These are phyloP conservation scores for Candida morakotiae DNA, from an alignment of 805 yeast genomes.

Conservation along the genomic window DNA sequence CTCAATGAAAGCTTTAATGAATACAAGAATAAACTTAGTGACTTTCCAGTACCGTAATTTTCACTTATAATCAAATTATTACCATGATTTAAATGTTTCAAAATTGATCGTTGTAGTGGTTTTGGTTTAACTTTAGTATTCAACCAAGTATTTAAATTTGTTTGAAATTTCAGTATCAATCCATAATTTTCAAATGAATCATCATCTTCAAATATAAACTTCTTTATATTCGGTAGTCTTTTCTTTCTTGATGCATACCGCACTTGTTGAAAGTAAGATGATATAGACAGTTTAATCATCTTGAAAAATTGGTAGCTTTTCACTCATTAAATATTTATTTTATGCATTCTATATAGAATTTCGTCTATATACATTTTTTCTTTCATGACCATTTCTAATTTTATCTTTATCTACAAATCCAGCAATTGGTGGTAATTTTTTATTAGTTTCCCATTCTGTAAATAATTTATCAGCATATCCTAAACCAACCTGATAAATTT, in stretches of 20 bases:
- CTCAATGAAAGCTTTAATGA: slow-evolving; percentile 17
- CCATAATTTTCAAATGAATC: slow-evolving; percentile 18
- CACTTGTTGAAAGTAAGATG: neutral
- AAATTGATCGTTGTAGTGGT: slow-evolving; percentile 15
- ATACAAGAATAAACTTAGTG: slow-evolving; percentile 15
- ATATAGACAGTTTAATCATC: too few species aligned
- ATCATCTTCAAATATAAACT: slow-evolving; percentile 2
- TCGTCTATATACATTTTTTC: slow-evolving; percentile 42
- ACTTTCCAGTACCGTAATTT: slow-evolving; percentile 17
- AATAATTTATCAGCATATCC: slow-evolving; percentile 63
- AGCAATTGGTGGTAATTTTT: slow-evolving; percentile 59
- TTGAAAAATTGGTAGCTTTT: too few species aligned
- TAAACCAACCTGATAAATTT: slow-evolving; percentile 77
- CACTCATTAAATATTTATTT: too few species aligned
- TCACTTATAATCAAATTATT: slow-evolving; percentile 14
- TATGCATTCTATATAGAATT: slow-evolving; percentile 54
- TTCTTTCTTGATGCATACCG: neutral
- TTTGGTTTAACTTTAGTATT: slow-evolving; percentile 14
- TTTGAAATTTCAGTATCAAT: slow-evolving; percentile 20
- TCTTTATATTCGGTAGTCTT: neutral
- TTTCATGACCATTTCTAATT: slow-evolving; percentile 16
- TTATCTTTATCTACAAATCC: slow-evolving; percentile 33
- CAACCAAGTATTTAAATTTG: slow-evolving; percentile 13
- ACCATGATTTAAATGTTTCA: slow-evolving; percentile 15
- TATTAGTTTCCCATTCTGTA: slow-evolving; percentile 46